Base-by-base conservation (phyloP, 257 asterid species). In the Fraxinus excelsior region DNA sequence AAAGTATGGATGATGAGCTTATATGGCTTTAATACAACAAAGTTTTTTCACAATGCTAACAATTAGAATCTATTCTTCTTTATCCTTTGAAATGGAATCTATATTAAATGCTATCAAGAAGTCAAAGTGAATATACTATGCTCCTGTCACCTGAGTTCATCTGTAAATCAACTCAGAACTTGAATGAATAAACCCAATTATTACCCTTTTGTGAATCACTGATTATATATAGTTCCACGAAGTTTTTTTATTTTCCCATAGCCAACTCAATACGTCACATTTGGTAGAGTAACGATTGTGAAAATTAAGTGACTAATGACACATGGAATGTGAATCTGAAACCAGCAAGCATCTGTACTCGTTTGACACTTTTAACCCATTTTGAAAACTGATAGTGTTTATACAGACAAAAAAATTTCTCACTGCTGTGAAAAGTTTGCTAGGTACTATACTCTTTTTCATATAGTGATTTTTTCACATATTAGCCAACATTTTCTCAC, bases 141-240 rank as follows among this genome's bases (percentile, higher is more conserved):
- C 49, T 67, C 26, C 4, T 44, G 32, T 58, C 73, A 66, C 42
- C 72, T 66, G 67, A 10, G 26, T 75, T 64, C 64, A 58, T 46
- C 67, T 49, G 7, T 28, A 35, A 76, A 60, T 49, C 67, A 35
- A 44, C 19, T 3, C 14, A 40, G 9, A 69, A 46, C 26, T 11
- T 76, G 28, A 76, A 78, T 60, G 23, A 28, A 26, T 18, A 31
- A 26, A 21, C 7, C 13, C 26, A 10, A 78, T 38, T 1, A 11
- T 64, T 18, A n/a, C 64, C 64, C 64, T 53, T 53, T 53, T n/a
- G 2, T 53, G 26, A n/a, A 53, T 28, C 26, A 0, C 26, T 53
- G 64, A 23, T 53, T n/a, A 53, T 19, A 53, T 53, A 14, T 14
- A 46, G 1, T 46, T 46, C 56, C 7, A 46, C n/a, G 2, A n/a